Evolutionary conservation across 805 yeast species (phyloP), one percentile per base, ranked within the genome.

Genomic region (Starmerella roubikii): DNA sequence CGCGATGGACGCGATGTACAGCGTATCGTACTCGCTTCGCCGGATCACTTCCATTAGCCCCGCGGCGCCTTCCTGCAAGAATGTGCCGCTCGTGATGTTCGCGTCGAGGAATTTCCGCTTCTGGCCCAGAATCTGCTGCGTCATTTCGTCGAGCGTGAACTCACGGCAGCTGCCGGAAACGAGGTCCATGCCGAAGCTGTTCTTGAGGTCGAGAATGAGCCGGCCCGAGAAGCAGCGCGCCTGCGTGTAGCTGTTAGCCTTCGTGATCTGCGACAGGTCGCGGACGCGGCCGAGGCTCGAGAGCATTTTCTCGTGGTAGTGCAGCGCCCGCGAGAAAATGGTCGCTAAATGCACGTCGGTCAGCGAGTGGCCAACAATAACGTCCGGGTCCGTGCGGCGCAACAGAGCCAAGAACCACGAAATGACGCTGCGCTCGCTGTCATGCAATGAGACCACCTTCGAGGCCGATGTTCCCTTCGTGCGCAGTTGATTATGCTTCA

Each of bases 131-230:
- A 82, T 80, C 35, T 82, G 71, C 23, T 74, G 77, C 50, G 75
- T 78, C 97, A 91, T 91, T 58, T 91, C 98, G 12, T 80, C 67
- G 41, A 91, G 65, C 42, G 83, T 93, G 95, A 94, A 91, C 15
- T 88, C 80, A 58, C 84, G 93, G 61, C 97, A 91, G 21, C 30
- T 27, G 56, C 85, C 84, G 4, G 78, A 65, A 3, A 95, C 84
- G 46, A 88, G 65, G 0, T 96, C 86, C 56, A 80, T 91, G 35
- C 97, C 98, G 75, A 86, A 72, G 53, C 84, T 94, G 58, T 91
- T 91, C 37, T 88, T 84, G 54, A 91, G 74, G 59, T 91, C 98
- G 68, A 95, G 83, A 33, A 88, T 53, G 40, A 91, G 67, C 50
- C 98, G 69, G 27, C 98, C 98, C 28, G 85, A 74, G 53, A 78